Conservation (phyloP, 768 basidiomycete species). For the Hygrophoropsis aurantiaca region DNA sequence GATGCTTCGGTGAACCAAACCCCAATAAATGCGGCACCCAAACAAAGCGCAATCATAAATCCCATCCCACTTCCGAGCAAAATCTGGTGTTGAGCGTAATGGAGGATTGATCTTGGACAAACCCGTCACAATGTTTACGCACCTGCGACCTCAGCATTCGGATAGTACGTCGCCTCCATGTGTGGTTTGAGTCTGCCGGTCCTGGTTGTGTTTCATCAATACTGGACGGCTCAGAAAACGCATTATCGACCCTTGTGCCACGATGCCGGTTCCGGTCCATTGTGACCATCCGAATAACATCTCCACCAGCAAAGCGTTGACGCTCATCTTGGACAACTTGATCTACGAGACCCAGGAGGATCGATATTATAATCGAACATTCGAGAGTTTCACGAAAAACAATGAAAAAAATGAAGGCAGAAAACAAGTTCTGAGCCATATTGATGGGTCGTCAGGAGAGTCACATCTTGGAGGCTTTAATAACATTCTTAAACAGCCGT, state of each 20-base stretch:
- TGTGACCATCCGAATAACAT: neutral
- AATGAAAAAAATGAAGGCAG: slow-evolving; percentile 94
- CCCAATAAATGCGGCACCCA: slow-evolving; percentile 91
- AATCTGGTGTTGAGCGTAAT: slow-evolving; percentile 56
- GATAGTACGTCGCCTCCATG: slow-evolving; percentile 44
- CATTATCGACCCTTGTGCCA: neutral
- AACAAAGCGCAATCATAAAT: slow-evolving; percentile 71
- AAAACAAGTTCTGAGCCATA: slow-evolving; percentile 78
- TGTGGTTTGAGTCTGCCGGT: no score
- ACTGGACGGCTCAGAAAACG: slow-evolving; percentile 9
- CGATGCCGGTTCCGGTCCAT: neutral
- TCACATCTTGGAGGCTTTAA: neutral
- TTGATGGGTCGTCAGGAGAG: no score
- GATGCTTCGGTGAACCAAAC: slow-evolving; percentile 92
- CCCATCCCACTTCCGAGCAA: slow-evolving; percentile 74
- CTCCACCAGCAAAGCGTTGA: slow-evolving; percentile 1
- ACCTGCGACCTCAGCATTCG: slow-evolving; percentile 73
- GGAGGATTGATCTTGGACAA: no score
- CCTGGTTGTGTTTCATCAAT: slow-evolving; percentile 26
- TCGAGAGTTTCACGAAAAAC: slow-evolving; percentile 94
- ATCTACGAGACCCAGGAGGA: slow-evolving; percentile 88
- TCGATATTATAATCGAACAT: slow-evolving; percentile 88
- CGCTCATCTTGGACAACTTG: slow-evolving; percentile 61
- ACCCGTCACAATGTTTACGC: no score
- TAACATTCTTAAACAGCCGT: neutral